Base-by-base conservation (phyloP, 441 rosid genomes). In the Gossypium schwendimanii region DNA sequence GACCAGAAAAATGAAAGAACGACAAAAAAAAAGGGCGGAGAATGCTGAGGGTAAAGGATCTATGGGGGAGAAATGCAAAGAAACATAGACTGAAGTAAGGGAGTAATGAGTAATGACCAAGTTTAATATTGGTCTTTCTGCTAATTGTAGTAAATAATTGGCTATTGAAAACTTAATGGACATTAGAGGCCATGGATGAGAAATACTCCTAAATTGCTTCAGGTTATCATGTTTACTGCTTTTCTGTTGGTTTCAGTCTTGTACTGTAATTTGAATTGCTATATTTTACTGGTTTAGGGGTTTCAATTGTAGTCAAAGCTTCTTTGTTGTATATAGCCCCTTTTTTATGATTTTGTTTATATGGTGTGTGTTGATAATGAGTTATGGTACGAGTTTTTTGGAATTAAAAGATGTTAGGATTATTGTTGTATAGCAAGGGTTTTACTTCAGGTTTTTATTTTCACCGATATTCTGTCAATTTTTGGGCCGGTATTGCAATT, bases 11-110 rank as follows among this genome's bases (percentile, higher is more conserved):
- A 12, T 76, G 53, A 36, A 78, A 8, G 55, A 85, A 70, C 5
- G 31, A 26, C 5, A 26, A 26, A 18, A 20, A 85, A 81, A 18
- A 9, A 84, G 79, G 70, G 71, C 44, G 2, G 83, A 82, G 64
- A 76, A 24, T 72, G 72, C 72, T 15, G 87, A 73, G 78, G 86
- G 86, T 70, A 87, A 84, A 85, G 81, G 75, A 52, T 65, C 77
- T 2, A 61, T 52, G 23, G 75, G 33, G 39, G 49, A 88, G 71
- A 74, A 84, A 73, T 79, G 83, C 62, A 61, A 83, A 62, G 82
- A 89, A 77, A 81, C 71, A 78, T 77, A 80, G 80, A 65, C 33
- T 52, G 45, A 78, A 77, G 71, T 78, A 76, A 58, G 83, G 71
- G 77, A 79, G 44, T 57, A 23, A 57, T 57, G 62, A 54, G 26